These are phyloP conservation scores for Datura wrightii DNA, from an alignment of 257 asterid species.

Conservation along the genomic window DNA sequence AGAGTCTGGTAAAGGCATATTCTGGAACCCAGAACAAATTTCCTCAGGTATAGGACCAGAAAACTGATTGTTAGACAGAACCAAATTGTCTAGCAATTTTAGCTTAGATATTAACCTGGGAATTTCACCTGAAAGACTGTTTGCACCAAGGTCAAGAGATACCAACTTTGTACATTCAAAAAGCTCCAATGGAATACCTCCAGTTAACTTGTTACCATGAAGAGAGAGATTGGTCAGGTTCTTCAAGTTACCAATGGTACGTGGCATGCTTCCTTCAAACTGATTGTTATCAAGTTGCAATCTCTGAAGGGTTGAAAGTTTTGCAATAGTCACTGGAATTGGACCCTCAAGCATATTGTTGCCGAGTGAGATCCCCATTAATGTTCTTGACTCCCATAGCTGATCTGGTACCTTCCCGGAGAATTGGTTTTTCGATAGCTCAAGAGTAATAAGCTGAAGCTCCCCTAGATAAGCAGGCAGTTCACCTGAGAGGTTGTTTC, in stretches of 20 bases:
- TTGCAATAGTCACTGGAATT: constrained; percentile 47
- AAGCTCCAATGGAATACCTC: constrained; percentile 66
- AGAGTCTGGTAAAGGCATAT: constrained; percentile 69
- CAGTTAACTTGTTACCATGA: constrained; percentile 65
- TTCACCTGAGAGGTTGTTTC: constrained; percentile 63
- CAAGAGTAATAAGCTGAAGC: constrained; percentile 61
- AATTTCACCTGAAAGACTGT: constrained; percentile 57
- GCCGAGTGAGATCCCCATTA: constrained; percentile 57
- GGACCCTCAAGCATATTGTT: constrained; percentile 61
- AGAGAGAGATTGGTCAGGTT: constrained; percentile 78
- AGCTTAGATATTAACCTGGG: constrained; percentile 59
- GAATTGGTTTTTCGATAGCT: constrained; percentile 60
- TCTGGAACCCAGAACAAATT: constrained; percentile 77
- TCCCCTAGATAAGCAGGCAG: constrained; percentile 69
- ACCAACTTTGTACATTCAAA: constrained; percentile 69
- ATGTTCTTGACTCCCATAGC: constrained; percentile 72
- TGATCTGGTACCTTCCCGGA: constrained; percentile 66
- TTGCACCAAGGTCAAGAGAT: constrained; percentile 67
- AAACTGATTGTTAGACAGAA: constrained; percentile 64
- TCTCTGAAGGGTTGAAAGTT: constrained; percentile 48
- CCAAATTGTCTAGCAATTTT: constrained; percentile 72
- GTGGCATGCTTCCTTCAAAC: constrained; percentile 66
- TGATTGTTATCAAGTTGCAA: constrained; percentile 67
- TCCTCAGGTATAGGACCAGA: constrained; percentile 76
- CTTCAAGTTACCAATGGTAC: constrained; percentile 57